phyloP scores from a whole-genome alignment of 2,329 filamentous ascomycete genomes.

The Corynespora cassiicola region DNA sequence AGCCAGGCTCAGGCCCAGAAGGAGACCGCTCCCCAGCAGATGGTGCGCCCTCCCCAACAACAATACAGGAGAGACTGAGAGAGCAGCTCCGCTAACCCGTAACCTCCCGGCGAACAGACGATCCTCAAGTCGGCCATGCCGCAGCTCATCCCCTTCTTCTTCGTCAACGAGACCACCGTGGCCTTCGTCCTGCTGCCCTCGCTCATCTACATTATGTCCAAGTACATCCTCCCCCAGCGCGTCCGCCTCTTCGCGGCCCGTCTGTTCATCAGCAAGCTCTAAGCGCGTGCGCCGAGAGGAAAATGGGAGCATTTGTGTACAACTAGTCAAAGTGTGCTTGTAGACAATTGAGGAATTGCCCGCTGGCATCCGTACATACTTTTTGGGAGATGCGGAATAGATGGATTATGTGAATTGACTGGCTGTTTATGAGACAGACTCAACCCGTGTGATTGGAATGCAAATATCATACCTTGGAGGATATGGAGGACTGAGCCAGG shows the following conservation, averaged over 20 bases:
- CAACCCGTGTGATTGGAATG: too few relatives aligned
- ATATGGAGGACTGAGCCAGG: too few relatives aligned
- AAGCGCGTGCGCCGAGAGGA: constrained; percentile 19
- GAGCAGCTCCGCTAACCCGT: too few relatives aligned
- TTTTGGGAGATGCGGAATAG: too few relatives aligned
- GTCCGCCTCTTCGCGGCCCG: constrained; percentile 49
- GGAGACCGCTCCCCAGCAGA: constrained; percentile 40
- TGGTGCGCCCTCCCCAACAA: constrained; percentile 28
- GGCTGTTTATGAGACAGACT: too few relatives aligned
- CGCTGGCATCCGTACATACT: too few relatives aligned
- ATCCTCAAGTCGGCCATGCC: constrained; percentile 52
- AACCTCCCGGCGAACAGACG: constrained; percentile 36
- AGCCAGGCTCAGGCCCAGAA: constrained; percentile 42
- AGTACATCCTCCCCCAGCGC: constrained; percentile 51
- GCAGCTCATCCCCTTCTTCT: constrained; percentile 54
- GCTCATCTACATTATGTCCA: constrained; percentile 53
- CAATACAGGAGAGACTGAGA: not conserved
- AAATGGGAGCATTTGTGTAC: constrained; percentile 27
- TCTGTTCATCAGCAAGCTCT: constrained; percentile 55
- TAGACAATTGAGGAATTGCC: constrained; percentile 40
- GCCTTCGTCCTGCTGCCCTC: constrained; percentile 50
- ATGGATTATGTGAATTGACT: too few relatives aligned
- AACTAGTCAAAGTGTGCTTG: constrained; percentile 41
- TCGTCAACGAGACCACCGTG: constrained; percentile 52
- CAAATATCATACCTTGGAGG: too few relatives aligned